Conservation (phyloP, 2,329 filamentous ascomycete genomes). For the Ophiostoma quercus region DNA sequence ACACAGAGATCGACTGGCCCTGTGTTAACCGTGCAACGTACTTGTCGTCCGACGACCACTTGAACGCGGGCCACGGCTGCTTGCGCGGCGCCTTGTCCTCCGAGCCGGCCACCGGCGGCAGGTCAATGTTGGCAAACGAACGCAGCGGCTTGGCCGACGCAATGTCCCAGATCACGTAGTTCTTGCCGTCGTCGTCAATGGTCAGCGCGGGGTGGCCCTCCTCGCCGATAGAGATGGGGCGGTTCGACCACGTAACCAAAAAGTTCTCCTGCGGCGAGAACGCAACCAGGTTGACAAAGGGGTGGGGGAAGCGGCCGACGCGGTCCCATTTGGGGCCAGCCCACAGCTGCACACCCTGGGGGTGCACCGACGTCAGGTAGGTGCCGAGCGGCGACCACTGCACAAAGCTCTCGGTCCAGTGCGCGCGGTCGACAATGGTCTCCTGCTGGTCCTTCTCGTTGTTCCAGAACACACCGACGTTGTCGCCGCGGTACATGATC, state of each 20-base stretch:
- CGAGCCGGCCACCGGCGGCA: conserved; percentile 53
- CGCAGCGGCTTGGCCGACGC: conserved; percentile 82
- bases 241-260: conserved; percentile 92
- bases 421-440: conserved; percentile 79
- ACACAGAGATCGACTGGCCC: conserved; percentile 90
- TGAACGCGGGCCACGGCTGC: conserved; percentile 97
- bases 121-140: conserved; percentile 87
- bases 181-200: conserved; percentile 94
- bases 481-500: conserved; percentile 86
- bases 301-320: conserved; percentile 89
- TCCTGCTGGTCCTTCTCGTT: conserved; percentile 90
- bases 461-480: conserved; percentile 96
- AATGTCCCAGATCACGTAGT: conserved; percentile 98
- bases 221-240: conserved; percentile 87
- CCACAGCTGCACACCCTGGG: conserved; percentile 96
- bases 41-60: conserved; percentile 97
- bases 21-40: conserved; percentile 91
- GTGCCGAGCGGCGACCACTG: conserved; percentile 97
- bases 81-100: conserved; percentile 67
- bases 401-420: conserved; percentile 98
- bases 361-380: conserved; percentile 89
- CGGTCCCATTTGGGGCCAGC: conserved; percentile 84
- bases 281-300: conserved; percentile 90
- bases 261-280: conserved; percentile 94
- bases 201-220: conserved; percentile 76